Evolutionary conservation across 2,329 filamentous ascomycete genomes (phyloP).

Genomic region (Fusarium sp.): DNA sequence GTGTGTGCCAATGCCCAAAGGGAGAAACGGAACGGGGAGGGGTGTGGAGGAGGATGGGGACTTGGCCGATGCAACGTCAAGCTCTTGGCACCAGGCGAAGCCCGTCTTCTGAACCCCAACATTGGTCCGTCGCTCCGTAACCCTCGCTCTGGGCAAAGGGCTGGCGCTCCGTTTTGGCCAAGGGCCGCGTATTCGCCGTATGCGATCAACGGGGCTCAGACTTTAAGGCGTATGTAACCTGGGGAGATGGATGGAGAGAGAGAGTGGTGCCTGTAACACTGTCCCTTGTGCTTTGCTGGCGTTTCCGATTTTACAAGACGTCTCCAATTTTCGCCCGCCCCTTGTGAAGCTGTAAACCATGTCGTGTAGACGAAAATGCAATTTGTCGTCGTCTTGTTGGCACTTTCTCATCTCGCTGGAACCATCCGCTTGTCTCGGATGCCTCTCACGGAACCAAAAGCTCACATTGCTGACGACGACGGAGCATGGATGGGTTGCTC

Average conservation of each 20-base stretch:
- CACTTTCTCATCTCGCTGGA: constrained; percentile 5
- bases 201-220: constrained; percentile 35
- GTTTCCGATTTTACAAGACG: neutral
- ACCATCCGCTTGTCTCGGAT: constrained; percentile 41
- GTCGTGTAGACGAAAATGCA: constrained; percentile 8
- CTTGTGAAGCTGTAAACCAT: constrained; percentile 12
- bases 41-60: constrained; percentile 15
- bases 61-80: constrained; percentile 39
- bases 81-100: constrained; percentile 32
- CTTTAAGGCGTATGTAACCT: neutral
- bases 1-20: neutral
- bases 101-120: constrained; percentile 24
- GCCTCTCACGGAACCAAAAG: constrained; percentile 13
- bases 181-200: constrained; percentile 5
- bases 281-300: neutral
- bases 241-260: neutral
- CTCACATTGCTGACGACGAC: constrained; percentile 30
- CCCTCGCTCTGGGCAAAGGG: constrained; percentile 16
- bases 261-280: neutral
- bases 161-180: constrained; percentile 27
- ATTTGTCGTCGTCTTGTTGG: constrained; percentile 5
- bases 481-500: constrained; percentile 15
- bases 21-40: constrained; percentile 6
- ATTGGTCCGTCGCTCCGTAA: constrained; percentile 27
- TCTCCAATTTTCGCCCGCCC: neutral